Base-by-base conservation (phyloP, 495 filamentous ascomycete genomes). In the Pseudomonodictys pantanalensis region DNA sequence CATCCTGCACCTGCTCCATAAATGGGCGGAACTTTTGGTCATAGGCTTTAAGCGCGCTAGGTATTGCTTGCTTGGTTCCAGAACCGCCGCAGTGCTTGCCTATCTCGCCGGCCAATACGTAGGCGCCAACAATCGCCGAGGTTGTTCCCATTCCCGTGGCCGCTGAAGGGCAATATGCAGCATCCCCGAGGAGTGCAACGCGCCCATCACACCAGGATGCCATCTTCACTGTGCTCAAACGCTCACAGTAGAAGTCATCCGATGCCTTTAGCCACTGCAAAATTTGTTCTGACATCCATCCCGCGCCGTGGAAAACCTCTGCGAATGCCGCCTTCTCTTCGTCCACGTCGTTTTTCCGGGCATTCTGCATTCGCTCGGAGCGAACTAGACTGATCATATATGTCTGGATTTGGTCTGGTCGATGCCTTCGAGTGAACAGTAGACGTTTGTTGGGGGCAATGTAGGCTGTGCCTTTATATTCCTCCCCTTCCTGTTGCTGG, bases 171-270 rank as follows among this genome's bases (percentile, higher is more conserved):
- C 64, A 64, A 49, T 69, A 67, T 2, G 30, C 71, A 2, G 71
- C 69, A 56, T 73, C 71, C 7, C 67, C 69, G 2, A 71, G 38
- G 15, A 73, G 58, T 4, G 51, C 68, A 0, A 73, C 64, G 7
- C 69, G 58, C 29, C 68, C 68, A 30, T 60, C 68, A 25, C 41
- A 49, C 59, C 41, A 60, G 1, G n/a, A 9, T 4, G 55, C 30
- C 35, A 62, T 46, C n/a, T 65, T 60, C n/a, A 65, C 53, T 26
- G 66, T 67, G 6, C 56, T 69, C 2, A 62, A 18, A 32, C 67
- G 61, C n/a, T 63, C 54, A 12, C 38, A 39, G 39, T 83, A 83
- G 35, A 82, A 80, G 61, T 85, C 78, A 1, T 78, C 68, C 6
- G 75, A 52, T 0, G 67, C 18, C 6, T 46, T 45, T 52, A 80